phyloP scores from a whole-genome alignment of 2,329 filamentous ascomycete genomes.

The Coniochaeta sp. region DNA sequence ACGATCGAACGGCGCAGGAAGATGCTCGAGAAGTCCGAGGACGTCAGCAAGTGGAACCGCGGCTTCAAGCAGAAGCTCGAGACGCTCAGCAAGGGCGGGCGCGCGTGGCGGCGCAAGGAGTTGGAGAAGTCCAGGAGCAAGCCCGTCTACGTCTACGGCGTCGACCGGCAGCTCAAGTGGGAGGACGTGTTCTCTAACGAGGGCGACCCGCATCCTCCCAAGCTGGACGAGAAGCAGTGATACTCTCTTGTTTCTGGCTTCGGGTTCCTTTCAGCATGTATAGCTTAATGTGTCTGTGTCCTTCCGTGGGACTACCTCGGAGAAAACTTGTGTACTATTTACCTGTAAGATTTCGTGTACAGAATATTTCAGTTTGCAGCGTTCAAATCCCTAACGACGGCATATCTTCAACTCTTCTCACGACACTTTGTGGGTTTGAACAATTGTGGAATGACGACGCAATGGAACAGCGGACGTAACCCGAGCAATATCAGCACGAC shows the following conservation, averaged over 20 bases:
- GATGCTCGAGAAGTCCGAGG: slow-evolving; percentile 40
- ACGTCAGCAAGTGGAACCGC: slow-evolving; percentile 36
- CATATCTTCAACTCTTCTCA: no score
- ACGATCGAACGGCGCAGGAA: slow-evolving; percentile 11
- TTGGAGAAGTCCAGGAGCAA: slow-evolving; percentile 41
- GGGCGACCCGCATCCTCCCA: slow-evolving; percentile 4
- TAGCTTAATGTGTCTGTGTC: background rate
- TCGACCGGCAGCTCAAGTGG: slow-evolving; percentile 24
- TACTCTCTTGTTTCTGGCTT: background rate
- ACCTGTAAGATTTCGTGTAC: background rate
- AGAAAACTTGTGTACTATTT: background rate
- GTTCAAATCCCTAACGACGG: no score
- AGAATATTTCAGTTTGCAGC: no score
- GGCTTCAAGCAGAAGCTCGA: slow-evolving; percentile 37
- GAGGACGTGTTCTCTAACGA: slow-evolving; percentile 25
- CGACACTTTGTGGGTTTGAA: no score
- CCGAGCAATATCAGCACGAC: background rate
- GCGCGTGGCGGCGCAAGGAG: slow-evolving; percentile 47
- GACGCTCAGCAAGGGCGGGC: slow-evolving; percentile 43
- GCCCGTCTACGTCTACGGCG: slow-evolving; percentile 41
- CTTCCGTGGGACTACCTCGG: background rate
- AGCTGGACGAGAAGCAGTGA: slow-evolving; percentile 4
- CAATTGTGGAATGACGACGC: no score
- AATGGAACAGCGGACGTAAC: no score
- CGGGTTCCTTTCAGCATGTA: background rate